Evolutionary conservation across 352 stramenopile genomes (phyloP).

Genomic region (Globisporangium heterothallicum): DNA sequence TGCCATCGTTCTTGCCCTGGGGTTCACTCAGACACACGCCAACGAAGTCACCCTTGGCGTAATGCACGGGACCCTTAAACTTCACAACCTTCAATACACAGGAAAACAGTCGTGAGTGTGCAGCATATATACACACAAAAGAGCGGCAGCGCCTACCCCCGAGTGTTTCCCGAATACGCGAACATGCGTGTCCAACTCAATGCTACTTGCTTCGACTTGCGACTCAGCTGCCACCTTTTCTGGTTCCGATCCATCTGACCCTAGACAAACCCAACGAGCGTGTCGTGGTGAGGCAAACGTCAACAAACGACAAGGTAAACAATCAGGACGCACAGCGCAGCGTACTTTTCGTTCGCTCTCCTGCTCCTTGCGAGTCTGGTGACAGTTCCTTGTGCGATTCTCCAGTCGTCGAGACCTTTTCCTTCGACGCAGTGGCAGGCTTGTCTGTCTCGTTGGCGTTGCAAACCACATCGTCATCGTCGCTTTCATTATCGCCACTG

Average conservation of each 20-base stretch:
- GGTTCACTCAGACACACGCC: slow-evolving; percentile 51
- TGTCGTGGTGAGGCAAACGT: not conserved
- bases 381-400: not conserved
- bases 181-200: slow-evolving; percentile 27
- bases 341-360: not conserved
- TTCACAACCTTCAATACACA: slow-evolving; percentile 33
- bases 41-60: slow-evolving; percentile 66
- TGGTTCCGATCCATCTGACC: slow-evolving; percentile 2
- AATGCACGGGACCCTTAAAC: slow-evolving; percentile 63
- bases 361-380: not conserved
- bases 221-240: not conserved
- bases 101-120: not conserved
- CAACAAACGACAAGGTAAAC: not conserved
- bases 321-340: not conserved
- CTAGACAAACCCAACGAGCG: not conserved
- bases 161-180: slow-evolving; percentile 30
- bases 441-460: not conserved
- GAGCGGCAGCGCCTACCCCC: slow-evolving; percentile 25
- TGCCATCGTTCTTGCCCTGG: slow-evolving; percentile 70
- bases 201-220: not conserved
- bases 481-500: slow-evolving; percentile 3
- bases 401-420: not conserved
- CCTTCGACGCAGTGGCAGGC: not conserved
- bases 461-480: slow-evolving; percentile 1
- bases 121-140: not conserved